phyloP scores from a whole-genome alignment of 2,329 filamentous ascomycete genomes.

The Nemania sp. region DNA sequence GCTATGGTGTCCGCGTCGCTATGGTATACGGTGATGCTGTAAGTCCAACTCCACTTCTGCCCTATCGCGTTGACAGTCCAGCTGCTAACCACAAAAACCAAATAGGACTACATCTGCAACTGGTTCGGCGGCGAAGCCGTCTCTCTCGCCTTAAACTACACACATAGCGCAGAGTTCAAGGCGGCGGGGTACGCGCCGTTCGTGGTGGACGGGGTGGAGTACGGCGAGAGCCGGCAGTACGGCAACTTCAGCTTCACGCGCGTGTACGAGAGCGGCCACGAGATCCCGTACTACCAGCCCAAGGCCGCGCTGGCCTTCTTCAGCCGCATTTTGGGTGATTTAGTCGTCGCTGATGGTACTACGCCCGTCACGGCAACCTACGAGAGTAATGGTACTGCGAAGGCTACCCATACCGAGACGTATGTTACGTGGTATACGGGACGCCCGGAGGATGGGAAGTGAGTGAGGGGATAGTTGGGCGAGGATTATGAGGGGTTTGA shows the following conservation, averaged over 20 bases:
- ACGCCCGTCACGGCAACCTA: conserved; percentile 55
- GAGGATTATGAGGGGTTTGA: neutral
- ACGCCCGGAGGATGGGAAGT: conserved; percentile 30
- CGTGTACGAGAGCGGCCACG: conserved; percentile 68
- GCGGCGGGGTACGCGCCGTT: conserved; percentile 73
- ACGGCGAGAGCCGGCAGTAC: conserved; percentile 73
- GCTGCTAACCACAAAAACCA: neutral
- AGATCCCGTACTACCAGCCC: conserved; percentile 64
- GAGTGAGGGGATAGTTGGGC: neutral
- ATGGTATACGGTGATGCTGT: conserved; percentile 67
- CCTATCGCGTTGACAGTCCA: too few relatives aligned
- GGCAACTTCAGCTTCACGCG: conserved; percentile 71
- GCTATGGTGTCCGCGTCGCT: conserved; percentile 67
- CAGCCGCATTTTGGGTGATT: conserved; percentile 60
- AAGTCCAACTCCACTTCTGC: conserved; percentile 19
- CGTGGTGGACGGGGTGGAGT: conserved; percentile 67
- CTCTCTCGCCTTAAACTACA: conserved; percentile 62
- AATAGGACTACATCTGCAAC: conserved; percentile 64
- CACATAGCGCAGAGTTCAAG: conserved; percentile 60
- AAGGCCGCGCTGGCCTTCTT: conserved; percentile 63
- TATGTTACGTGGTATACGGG: conserved; percentile 61
- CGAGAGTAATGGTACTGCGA: conserved; percentile 59
- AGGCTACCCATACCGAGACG: conserved; percentile 59
- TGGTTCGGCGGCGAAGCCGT: conserved; percentile 77
- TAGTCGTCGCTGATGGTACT: conserved; percentile 57